These are phyloP conservation scores for Cryomyces antarcticus DNA, from an alignment of 495 filamentous ascomycete genomes.

Conservation along the genomic window DNA sequence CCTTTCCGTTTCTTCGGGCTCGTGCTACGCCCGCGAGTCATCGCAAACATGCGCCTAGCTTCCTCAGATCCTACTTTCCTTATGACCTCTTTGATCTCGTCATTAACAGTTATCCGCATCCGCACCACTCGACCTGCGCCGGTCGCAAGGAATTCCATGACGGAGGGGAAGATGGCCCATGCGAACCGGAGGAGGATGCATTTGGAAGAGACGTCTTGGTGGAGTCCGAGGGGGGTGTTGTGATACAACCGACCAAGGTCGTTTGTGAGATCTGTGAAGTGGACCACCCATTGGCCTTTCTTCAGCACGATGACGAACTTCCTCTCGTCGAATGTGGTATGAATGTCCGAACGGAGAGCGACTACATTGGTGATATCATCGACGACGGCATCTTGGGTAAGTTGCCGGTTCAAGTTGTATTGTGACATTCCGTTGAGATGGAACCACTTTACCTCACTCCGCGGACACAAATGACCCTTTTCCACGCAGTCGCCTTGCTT, in stretches of 20 bases:
- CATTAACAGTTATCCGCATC: background rate
- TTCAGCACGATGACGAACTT: slow-evolving; percentile 5
- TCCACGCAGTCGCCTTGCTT: background rate
- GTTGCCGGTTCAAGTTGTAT: slow-evolving; percentile 2
- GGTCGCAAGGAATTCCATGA: background rate
- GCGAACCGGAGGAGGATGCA: slow-evolving; percentile 3
- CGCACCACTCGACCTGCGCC: background rate
- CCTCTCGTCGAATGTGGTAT: slow-evolving; percentile 2
- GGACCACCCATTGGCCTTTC: slow-evolving; percentile 1
- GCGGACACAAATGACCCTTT: slow-evolving; percentile 5
- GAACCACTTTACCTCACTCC: slow-evolving; percentile 4
- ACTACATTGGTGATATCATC: slow-evolving; percentile 6
- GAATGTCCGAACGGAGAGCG: slow-evolving; percentile 3
- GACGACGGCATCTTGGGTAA: too few relatives aligned
- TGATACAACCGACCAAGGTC: slow-evolving; percentile 3
- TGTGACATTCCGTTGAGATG: slow-evolving; percentile 1
- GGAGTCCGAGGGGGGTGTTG: background rate
- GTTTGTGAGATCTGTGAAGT: slow-evolving; percentile 3
- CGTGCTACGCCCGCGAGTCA: too few relatives aligned
- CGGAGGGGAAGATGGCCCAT: slow-evolving; percentile 6
- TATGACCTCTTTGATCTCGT: background rate
- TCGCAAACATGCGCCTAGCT: too few relatives aligned
- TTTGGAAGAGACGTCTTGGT: background rate
- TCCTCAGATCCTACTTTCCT: background rate
- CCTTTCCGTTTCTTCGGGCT: too few relatives aligned